Conservation (phyloP, 139 green algal genomes). For the Eudorina sp. region DNA sequence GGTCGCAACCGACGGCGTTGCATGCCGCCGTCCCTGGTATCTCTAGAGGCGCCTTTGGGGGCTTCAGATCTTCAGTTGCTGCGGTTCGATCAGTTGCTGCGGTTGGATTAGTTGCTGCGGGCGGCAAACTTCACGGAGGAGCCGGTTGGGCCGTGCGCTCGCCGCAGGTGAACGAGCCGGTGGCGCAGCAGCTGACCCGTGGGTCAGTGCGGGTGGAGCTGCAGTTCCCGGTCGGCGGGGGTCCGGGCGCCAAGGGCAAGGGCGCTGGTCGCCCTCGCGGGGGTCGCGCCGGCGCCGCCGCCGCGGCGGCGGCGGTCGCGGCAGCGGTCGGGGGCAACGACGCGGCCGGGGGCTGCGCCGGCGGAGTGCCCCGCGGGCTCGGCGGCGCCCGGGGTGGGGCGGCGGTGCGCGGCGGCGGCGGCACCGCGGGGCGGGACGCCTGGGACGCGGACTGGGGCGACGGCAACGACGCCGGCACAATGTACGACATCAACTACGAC, state of each 20-base stretch:
- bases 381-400: background rate
- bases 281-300: background rate
- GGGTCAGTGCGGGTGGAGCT: background rate
- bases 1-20: too few relatives aligned
- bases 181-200: conserved; percentile 22
- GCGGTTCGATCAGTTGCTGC: too few relatives aligned
- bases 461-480: background rate
- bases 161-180: conserved; percentile 15
- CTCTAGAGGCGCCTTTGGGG: too few relatives aligned
- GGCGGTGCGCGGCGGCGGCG: background rate
- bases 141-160: background rate
- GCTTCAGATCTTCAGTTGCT: too few relatives aligned
- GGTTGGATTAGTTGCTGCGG: too few relatives aligned
- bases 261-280: too few relatives aligned
- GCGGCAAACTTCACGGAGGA: background rate
- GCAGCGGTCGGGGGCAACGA: background rate
- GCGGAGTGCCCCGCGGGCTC: background rate
- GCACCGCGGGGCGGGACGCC: background rate
- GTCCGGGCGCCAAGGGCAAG: background rate
- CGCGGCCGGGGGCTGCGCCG: background rate
- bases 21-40: too few relatives aligned
- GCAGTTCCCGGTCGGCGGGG: background rate
- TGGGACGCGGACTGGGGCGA: conserved; percentile 26
- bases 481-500: conserved; percentile 1
- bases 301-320: background rate